Conservation (phyloP, 2,329 filamentous ascomycete genomes). For the Cercospora zeae-maydis region DNA sequence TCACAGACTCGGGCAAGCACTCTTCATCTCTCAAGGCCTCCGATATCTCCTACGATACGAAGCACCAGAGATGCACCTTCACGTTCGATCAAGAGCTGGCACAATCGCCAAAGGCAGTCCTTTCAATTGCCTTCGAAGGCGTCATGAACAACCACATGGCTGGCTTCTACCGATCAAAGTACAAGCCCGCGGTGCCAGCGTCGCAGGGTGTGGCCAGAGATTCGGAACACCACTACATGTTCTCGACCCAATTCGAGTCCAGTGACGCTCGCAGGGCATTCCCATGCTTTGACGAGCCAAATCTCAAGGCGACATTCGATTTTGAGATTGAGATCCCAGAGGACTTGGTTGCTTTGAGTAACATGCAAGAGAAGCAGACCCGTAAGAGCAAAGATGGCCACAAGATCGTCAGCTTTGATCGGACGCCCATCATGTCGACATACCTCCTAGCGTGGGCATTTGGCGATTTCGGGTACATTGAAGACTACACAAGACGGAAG, state of each 20-base stretch:
- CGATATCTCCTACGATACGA: slow-evolving; percentile 73
- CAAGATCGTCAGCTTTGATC: slow-evolving; percentile 72
- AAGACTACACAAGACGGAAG: slow-evolving; percentile 81
- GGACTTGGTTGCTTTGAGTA: slow-evolving; percentile 84
- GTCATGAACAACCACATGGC: slow-evolving; percentile 91
- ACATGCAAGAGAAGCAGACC: slow-evolving; percentile 83
- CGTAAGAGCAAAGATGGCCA: slow-evolving; percentile 62
- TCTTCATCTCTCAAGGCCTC: slow-evolving; percentile 58
- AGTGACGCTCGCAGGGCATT: slow-evolving; percentile 93
- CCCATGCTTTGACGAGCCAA: slow-evolving; percentile 97
- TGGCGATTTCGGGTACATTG: slow-evolving; percentile 91
- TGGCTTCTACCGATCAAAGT: slow-evolving; percentile 90
- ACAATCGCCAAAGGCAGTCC: slow-evolving; percentile 60
- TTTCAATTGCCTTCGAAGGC: slow-evolving; percentile 73
- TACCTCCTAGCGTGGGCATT: slow-evolving; percentile 91
- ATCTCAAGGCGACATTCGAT: slow-evolving; percentile 93
- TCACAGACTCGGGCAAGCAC: slow-evolving; percentile 56
- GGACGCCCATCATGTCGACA: slow-evolving; percentile 83
- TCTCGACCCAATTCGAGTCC: slow-evolving; percentile 96
- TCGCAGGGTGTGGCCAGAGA: slow-evolving; percentile 74
- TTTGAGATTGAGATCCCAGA: slow-evolving; percentile 87
- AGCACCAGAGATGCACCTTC: slow-evolving; percentile 78
- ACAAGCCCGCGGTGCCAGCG: slow-evolving; percentile 72
- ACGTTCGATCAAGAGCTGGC: slow-evolving; percentile 70
- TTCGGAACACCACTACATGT: slow-evolving; percentile 59